phyloP scores from a whole-genome alignment of 2,329 filamentous ascomycete genomes.

The Dothiorella sarmentorum region DNA sequence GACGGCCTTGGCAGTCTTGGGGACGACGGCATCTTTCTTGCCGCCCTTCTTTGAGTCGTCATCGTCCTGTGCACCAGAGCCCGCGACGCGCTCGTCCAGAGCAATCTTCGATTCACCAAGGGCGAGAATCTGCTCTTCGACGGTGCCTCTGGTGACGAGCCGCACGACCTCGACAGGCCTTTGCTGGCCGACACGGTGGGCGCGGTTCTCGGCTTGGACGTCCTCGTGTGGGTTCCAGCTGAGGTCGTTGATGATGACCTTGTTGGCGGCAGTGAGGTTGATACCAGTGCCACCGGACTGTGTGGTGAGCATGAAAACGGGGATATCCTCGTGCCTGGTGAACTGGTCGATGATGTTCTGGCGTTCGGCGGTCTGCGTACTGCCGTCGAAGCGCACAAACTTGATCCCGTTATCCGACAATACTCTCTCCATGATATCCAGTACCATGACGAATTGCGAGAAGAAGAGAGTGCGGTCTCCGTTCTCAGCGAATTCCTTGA shows the following conservation, averaged over 20 bases:
- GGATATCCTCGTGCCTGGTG: conserved; percentile 69
- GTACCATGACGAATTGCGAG: conserved; percentile 86
- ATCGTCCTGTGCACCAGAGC: conserved; percentile 25
- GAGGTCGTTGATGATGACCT: conserved; percentile 94
- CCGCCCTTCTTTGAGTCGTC: not conserved
- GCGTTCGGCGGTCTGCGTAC: conserved; percentile 74
- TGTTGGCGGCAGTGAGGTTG: conserved; percentile 93
- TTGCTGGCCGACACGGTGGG: conserved; percentile 89
- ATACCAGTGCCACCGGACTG: conserved; percentile 95
- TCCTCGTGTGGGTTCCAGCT: conserved; percentile 99
- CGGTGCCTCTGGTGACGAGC: conserved; percentile 74
- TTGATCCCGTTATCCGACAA: conserved; percentile 68
- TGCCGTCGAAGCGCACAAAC: conserved; percentile 84
- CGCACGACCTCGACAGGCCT: conserved; percentile 86
- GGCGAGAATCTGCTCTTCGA: conserved; percentile 90
- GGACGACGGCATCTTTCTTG: not conserved
- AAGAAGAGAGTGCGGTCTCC: conserved; percentile 89
- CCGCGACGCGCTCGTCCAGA: conserved; percentile 72
- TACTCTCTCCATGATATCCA: conserved; percentile 84
- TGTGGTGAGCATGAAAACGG: conserved; percentile 89
- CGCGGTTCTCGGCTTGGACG: conserved; percentile 95
- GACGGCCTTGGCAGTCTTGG: conserved; percentile 44
- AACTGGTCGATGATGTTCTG: conserved; percentile 88
- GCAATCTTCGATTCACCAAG: conserved; percentile 91
- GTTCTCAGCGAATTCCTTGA: conserved; percentile 69